Evolutionary conservation across 805 yeast genomes (phyloP), one percentile per base, ranked within the genome.

Genomic region (Yarrowia porcina): DNA sequence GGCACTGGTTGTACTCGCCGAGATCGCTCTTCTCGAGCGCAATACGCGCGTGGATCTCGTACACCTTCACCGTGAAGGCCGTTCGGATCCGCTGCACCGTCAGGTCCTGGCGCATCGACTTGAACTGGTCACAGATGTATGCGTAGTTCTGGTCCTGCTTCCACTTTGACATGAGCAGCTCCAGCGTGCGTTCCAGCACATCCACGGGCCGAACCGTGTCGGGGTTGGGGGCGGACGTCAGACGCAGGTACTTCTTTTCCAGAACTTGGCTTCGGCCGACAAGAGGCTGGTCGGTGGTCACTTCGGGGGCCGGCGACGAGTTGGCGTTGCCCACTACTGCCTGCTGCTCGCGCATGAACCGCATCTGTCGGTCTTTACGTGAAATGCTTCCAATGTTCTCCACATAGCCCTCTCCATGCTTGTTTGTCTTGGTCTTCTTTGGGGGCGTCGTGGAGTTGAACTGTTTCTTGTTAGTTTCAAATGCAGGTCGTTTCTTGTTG

Each of bases 1-100:
- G 96, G 72, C 98, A 94, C 73, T 93, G 97, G 75, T 94, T 94
- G 73, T 89, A 91, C 73, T 94, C 98, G 10, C 97, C 97, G 66
- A 93, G 75, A 73, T 93, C 99, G 41, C 82, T 80, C 70, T 88
- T 86, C 67, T 85, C 88, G 38, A 93, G 80, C 0, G 97, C 96
- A n/a, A 92, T 77, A 54, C 91, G 82, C 4, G 94, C 94, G 73
- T 93, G 96, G 2, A 85, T 81, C 73, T 90, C 94, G 73, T 94
- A 93, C 0, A 90, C 96, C 62, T 76, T 71, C 6, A 90, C 82
- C 0, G 97, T 83, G 71, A 94, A 89, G 45, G 82, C 85, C 69
- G 84, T 84, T 69, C 86, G 86, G 45, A 93, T 86, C 70, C 88
- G 88, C 75, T 93, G 99, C 10, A 93, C 97, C 2, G 96, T 89